phyloP scores from a whole-genome alignment of 345 rosid genomes.

The Cardamine chenopodiifolia region DNA sequence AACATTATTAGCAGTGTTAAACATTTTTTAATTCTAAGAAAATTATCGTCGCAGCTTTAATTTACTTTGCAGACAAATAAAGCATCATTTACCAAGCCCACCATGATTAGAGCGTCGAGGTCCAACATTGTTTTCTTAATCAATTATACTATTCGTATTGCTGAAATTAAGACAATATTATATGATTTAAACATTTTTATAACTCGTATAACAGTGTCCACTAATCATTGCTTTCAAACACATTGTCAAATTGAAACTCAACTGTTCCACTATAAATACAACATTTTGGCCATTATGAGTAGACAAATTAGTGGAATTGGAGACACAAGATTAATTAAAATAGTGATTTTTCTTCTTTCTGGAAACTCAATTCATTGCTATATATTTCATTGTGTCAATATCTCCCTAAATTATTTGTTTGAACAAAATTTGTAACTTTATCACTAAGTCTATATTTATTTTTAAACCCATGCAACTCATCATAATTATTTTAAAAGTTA shows the following conservation, averaged over 20 bases:
- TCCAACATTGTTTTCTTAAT: constrained; percentile 29
- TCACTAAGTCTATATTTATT: not conserved
- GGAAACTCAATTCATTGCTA: not conserved
- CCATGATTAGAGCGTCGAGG: constrained; percentile 45
- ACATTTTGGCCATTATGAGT: constrained; percentile 18
- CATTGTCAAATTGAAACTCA: constrained; percentile 32
- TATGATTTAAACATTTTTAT: constrained; percentile 5
- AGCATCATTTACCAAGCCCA: constrained; percentile 43
- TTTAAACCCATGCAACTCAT: not conserved
- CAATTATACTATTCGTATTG: constrained; percentile 32
- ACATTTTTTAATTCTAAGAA: not conserved
- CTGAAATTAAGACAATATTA: constrained; percentile 36
- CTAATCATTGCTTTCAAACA: constrained; percentile 44
- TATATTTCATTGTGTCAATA: constrained; percentile 1
- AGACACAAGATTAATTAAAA: not conserved
- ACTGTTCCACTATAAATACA: constrained; percentile 36
- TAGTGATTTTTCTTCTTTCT: not conserved
- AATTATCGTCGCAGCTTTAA: constrained; percentile 43
- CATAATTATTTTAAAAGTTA: constrained; percentile 1
- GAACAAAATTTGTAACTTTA: not conserved
- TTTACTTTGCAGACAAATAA: constrained; percentile 47
- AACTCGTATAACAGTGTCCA: constrained; percentile 30
- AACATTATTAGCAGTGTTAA: constrained; percentile 37
- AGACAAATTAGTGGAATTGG: constrained; percentile 11
- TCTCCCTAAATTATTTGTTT: not conserved